Evolutionary conservation across 2,329 filamentous ascomycete genomes (phyloP).

Genomic region (Alternaria hordeiaustralica): DNA sequence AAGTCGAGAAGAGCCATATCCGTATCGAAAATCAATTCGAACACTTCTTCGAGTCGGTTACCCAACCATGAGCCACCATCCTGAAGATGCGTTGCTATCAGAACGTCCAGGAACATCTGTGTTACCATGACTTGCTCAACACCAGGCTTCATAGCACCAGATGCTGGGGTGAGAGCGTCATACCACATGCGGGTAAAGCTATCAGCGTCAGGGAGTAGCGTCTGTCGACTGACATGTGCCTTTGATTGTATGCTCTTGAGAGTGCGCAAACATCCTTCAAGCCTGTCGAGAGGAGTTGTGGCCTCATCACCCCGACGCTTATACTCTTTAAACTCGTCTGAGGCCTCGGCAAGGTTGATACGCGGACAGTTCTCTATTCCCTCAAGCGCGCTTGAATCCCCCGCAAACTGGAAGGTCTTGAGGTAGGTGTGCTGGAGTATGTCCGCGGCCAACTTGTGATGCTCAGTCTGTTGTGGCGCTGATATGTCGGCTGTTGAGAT

Average conservation of each 20-base stretch:
- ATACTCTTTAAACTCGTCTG: background rate
- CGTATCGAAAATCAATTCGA: background rate
- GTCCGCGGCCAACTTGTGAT: background rate
- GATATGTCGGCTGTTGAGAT: background rate
- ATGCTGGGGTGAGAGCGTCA: background rate
- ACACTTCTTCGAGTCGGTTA: background rate
- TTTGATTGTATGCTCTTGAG: background rate
- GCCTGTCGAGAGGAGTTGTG: background rate
- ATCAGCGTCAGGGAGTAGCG: background rate
- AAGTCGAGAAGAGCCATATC: background rate
- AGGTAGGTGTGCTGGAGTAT: background rate
- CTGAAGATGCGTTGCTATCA: background rate
- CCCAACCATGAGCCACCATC: background rate
- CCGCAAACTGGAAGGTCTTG: background rate
- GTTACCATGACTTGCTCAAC: background rate
- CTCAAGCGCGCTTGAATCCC: background rate
- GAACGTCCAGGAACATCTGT: background rate
- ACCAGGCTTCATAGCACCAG: background rate
- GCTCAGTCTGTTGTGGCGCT: background rate
- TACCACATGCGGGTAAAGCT: background rate
- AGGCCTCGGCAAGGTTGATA: background rate
- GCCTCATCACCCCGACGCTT: background rate
- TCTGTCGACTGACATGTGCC: background rate
- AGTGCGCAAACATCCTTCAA: background rate
- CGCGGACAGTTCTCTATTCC: background rate